These are phyloP conservation scores for Metroxylon sagu DNA, from an alignment of 176 grass and related monocot genomes.

Conservation along the genomic window DNA sequence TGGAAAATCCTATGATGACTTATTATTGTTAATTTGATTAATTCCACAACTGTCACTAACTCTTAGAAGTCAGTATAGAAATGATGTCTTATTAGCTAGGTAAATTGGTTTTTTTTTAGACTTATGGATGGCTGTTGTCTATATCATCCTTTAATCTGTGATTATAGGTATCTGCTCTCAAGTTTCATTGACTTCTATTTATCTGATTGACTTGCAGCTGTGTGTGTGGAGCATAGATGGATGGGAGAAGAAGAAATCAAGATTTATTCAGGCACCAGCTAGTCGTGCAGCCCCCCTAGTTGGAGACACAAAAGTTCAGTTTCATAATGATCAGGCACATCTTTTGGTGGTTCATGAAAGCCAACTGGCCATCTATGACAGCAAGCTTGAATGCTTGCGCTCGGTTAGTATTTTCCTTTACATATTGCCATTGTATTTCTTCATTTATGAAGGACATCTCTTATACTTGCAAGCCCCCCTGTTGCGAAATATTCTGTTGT, in stretches of 20 bases:
- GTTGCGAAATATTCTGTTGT: no score
- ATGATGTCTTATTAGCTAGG: no score
- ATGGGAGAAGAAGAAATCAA: constrained; percentile 93
- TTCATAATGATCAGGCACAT: constrained; percentile 95
- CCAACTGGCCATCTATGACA: constrained; percentile 84
- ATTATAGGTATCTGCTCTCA: no score
- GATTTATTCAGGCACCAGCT: constrained; percentile 62
- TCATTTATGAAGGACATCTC: neutral
- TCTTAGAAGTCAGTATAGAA: no score
- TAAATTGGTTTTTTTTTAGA: no score
- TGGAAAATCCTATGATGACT: no score
- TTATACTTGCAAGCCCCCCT: no score
- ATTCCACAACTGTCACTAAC: no score
- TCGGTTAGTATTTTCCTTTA: constrained; percentile 39
- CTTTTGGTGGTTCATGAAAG: constrained; percentile 90
- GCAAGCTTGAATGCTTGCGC: constrained; percentile 75
- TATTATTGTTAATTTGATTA: no score
- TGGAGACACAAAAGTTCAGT: constrained; percentile 93
- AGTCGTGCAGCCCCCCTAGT: constrained; percentile 56
- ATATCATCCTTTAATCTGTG: no score
- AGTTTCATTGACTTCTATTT: constrained; percentile 4
- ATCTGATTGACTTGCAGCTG: constrained; percentile 35
- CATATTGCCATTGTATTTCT: constrained; percentile 8
- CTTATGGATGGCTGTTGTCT: no score
- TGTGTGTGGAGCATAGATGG: constrained; percentile 95